Evolutionary conservation across 2,329 filamentous ascomycete species (phyloP).

Genomic region (Elsinoe ampelina): DNA sequence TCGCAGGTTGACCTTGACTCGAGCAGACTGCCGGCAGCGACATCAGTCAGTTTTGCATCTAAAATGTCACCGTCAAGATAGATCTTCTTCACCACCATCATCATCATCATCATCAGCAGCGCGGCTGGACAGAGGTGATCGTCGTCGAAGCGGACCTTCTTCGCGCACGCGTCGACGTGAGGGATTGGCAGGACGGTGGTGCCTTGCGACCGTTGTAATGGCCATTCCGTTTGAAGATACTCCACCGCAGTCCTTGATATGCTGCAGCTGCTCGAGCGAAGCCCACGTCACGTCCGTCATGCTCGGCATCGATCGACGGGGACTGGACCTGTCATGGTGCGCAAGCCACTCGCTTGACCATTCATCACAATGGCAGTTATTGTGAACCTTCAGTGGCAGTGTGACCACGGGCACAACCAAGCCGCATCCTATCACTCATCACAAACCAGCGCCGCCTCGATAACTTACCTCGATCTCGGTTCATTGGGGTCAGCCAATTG

Average conservation of each 20-base stretch:
- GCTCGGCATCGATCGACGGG: conserved; percentile 4
- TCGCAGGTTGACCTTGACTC: conserved; percentile 3
- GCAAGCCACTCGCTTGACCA: not conserved
- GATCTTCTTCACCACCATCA: not conserved
- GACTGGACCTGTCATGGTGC: not conserved
- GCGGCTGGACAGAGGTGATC: not conserved
- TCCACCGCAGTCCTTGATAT: conserved; percentile 9
- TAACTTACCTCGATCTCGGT: not conserved
- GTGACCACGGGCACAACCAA: too few species aligned
- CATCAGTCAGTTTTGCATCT: not conserved
- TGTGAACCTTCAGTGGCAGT: not conserved
- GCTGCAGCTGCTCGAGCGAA: not conserved
- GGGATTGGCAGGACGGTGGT: not conserved
- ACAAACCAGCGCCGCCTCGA: too few species aligned
- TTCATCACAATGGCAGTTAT: not conserved
- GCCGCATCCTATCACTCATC: too few species aligned
- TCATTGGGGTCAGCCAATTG: not conserved
- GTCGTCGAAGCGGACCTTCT: not conserved
- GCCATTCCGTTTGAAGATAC: conserved; percentile 7
- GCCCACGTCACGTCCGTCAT: not conserved
- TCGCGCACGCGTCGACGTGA: conserved; percentile 9
- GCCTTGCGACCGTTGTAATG: conserved; percentile 4
- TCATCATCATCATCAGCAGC: not conserved
- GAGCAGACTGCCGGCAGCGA: not conserved
- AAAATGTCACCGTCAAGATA: not conserved